Percentiles rank a stretch among this genome's conserved stretches.
Conservation (phyloP, 2,329 filamentous ascomycete genomes). For the Colletotrichum tanaceti region DNA sequence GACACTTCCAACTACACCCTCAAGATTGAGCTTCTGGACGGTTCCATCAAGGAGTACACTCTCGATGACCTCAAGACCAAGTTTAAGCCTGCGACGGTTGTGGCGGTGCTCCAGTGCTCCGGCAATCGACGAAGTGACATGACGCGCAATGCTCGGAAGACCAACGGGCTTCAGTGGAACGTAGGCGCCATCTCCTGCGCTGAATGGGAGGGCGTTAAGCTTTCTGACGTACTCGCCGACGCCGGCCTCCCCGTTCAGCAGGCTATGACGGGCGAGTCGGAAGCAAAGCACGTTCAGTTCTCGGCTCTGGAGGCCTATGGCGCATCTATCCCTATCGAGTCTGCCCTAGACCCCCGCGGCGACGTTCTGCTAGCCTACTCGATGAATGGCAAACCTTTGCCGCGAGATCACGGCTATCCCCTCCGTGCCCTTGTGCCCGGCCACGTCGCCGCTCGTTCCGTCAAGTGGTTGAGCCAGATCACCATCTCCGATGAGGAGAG, state of each 20-base stretch:
- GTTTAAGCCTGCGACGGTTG: slow-evolving; percentile 64
- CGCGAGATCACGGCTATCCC: slow-evolving; percentile 74
- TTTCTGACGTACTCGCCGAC: slow-evolving; percentile 67
- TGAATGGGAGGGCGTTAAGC: slow-evolving; percentile 67
- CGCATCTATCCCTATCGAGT: slow-evolving; percentile 69
- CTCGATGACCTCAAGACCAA: slow-evolving; percentile 64
- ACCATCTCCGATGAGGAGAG: slow-evolving; percentile 75
- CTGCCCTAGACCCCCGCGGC: slow-evolving; percentile 68
- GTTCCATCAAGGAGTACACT: slow-evolving; percentile 64
- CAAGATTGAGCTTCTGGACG: slow-evolving; percentile 67
- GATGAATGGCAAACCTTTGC: slow-evolving; percentile 74
- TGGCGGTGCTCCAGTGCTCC: slow-evolving; percentile 69
- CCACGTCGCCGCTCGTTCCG: slow-evolving; percentile 73
- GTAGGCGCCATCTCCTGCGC: slow-evolving; percentile 71
- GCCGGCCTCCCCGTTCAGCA: slow-evolving; percentile 61
- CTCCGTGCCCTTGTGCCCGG: slow-evolving; percentile 72
- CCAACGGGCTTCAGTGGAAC: slow-evolving; percentile 70
- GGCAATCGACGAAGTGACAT: slow-evolving; percentile 71
- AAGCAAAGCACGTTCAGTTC: slow-evolving; percentile 67
- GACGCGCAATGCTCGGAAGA: slow-evolving; percentile 60
- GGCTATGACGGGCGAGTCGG: slow-evolving; percentile 51
- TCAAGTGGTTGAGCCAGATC: slow-evolving; percentile 76
- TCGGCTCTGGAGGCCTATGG: slow-evolving; percentile 70
- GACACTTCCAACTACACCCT: slow-evolving; percentile 58
- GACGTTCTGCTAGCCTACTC: slow-evolving; percentile 75